phyloP scores from a whole-genome alignment of 345 rosid genomes.

The Arabidopsis suecica region DNA sequence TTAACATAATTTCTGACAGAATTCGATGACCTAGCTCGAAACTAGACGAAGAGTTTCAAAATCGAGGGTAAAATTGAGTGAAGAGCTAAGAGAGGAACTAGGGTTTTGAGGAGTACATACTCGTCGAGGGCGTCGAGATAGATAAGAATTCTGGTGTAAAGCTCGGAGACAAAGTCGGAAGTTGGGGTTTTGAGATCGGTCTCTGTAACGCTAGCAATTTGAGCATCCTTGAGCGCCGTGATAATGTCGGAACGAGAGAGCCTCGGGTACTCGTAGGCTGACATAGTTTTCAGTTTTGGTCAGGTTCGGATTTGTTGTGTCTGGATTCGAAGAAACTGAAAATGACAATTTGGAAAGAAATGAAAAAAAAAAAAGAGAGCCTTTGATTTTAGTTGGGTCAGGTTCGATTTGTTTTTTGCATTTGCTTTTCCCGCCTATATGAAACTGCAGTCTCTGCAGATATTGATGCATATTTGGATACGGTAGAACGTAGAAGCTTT shows the following conservation, averaged over 20 bases:
- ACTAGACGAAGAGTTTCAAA: not conserved
- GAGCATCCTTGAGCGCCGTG: conserved; percentile 58
- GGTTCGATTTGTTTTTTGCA: not conserved
- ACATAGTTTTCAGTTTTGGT: conserved; percentile 52
- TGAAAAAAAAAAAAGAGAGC: not conserved
- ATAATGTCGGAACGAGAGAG: conserved; percentile 66
- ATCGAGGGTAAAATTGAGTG: not conserved
- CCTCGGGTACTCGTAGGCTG: conserved; percentile 70
- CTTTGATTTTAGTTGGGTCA: no score
- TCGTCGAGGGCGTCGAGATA: conserved; percentile 70
- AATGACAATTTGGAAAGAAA: not conserved
- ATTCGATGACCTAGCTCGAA: conserved; percentile 21
- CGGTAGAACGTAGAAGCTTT: no score
- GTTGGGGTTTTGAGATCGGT: conserved; percentile 59
- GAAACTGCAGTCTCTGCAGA: no score
- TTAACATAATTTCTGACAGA: not conserved
- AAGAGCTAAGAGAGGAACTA: not conserved
- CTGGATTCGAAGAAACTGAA: not conserved
- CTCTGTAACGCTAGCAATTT: conserved; percentile 61
- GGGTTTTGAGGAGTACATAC: conserved; percentile 41
- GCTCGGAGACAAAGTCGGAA: conserved; percentile 57
- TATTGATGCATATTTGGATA: no score
- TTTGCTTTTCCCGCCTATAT: conserved; percentile 40
- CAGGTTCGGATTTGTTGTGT: not conserved
- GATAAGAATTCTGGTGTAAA: conserved; percentile 70